These are phyloP conservation scores for Schizophyllum commune DNA, from an alignment of 1,284 basidiomycete species.

Conservation along the genomic window DNA sequence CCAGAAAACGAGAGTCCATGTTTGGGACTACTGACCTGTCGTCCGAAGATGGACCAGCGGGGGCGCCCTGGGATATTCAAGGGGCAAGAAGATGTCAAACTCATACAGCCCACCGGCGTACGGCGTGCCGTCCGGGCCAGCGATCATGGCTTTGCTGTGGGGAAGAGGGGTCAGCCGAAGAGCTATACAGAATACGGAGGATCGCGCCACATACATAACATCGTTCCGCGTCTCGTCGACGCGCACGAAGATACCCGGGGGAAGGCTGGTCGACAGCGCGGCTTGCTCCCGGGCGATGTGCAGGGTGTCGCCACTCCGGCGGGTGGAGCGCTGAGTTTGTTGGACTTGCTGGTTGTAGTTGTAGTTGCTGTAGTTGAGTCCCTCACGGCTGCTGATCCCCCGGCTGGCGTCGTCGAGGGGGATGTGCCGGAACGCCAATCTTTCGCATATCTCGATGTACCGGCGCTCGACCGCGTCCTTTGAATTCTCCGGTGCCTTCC, in stretches of 20 bases:
- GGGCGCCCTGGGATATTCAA: conserved; percentile 38
- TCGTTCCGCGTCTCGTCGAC: conserved; percentile 52
- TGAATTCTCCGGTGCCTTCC: conserved; percentile 27
- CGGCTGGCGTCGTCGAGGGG: conserved; percentile 19
- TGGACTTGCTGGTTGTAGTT: conserved; percentile 27
- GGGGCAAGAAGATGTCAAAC: conserved; percentile 47
- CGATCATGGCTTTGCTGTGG: conserved; percentile 45
- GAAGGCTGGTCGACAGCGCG: conserved; percentile 44
- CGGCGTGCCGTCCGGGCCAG: conserved; percentile 45
- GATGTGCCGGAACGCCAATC: conserved; percentile 38
- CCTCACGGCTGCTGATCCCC: conserved; percentile 10
- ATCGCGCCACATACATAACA: conserved; percentile 30
- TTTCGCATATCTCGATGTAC: conserved; percentile 38
- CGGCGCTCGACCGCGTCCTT: conserved; percentile 26
- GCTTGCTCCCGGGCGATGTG: conserved; percentile 48
- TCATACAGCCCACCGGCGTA: conserved; percentile 50
- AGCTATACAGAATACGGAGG: conserved; percentile 4
- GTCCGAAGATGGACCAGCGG: conserved; percentile 43
- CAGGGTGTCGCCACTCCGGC: conserved; percentile 40
- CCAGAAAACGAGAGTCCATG: not conserved
- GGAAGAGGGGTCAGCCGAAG: not conserved
- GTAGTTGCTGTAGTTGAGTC: conserved; percentile 24
- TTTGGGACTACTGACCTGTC: conserved; percentile 21
- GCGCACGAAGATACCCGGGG: conserved; percentile 46
- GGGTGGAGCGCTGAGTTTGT: conserved; percentile 29